Evolutionary conservation across 1,139 yeast genomes (phyloP), one percentile per base, ranked within the genome.

Genomic region (Magnusiomyces starmeri): DNA sequence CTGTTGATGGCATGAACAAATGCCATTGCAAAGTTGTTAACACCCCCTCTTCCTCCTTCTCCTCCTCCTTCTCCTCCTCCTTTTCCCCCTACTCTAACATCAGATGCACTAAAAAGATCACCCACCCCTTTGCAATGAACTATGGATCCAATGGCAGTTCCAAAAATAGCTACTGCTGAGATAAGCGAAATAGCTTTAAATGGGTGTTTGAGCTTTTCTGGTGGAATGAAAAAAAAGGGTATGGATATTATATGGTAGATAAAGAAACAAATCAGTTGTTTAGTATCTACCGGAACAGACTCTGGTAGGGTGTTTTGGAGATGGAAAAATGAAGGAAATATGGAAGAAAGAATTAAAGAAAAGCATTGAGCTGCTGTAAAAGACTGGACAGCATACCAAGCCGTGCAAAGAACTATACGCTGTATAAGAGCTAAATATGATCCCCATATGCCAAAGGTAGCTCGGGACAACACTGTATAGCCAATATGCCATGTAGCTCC

Each of bases 231-330:
- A 24, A 62, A 53, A 46, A 64, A 56, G n/a, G 65, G 64, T 25
- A 64, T 55, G 43, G 63, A 60, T 18, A 68, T 56, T 16, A 65
- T 54, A 35, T 63, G 62, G 59, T 60, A 68, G 8, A 67, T 27
- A 9, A 67, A 58, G 51, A 65, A 67, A 2, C 69, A 70, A 16
- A 65, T 56, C 43, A 68, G 59, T 39, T 67, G 62, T 50, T 62
- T 61, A 1, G 66, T 60, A 4, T 66, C 59, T 66, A 67, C 64
- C 46, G 60, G 59, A 4, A 64, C 64, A 22, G 60, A 55, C 3
- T 56, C 66, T 7, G 70, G 69, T 49, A 67, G 55, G 8, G 69
- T 65, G 58, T 67, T 66, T 24, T 59, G 51, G 65, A 68, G 58
- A 45, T 58, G 56, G 43, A 62, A 52, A 54, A 59, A 67, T 43